Base-by-base conservation (phyloP, 768 basidiomycete genomes). In the Piloderma croceum region DNA sequence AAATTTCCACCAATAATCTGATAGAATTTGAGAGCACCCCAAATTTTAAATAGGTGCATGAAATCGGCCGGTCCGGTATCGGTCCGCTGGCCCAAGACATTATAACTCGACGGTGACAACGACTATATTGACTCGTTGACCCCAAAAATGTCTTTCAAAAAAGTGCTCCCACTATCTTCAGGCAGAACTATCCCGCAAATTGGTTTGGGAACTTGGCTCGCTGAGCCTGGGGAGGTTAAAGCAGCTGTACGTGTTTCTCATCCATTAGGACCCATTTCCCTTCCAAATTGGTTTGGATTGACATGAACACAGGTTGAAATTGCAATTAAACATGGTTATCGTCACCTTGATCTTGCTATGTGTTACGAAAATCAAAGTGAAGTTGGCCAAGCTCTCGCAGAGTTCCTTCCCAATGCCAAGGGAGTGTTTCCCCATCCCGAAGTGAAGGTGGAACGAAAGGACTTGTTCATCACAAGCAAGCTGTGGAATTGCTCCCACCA, bases 341-440 rank as follows among this genome's bases (percentile, higher is more conserved):
- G 86, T 36, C 90, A 93, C 61, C 76, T 93, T 48, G 90, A 93
- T 60, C 73, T 86, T 15, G 90, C 89, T 3, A 74, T 75, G 74
- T 68, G 85, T 34, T 91, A 91, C 62, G 56, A 68, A 46, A 92
- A 91, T 60, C 89, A 90, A 60, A 69, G 78, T 42, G 85, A 84
- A 61, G 77, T 87, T 40, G 82, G 85, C 4, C 68, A 70, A 3
- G 83, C 83, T 2, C 68, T 89, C 54, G 81, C 82, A 61, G 83
- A 83, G 55, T 75, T 90, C 54, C 78, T 88, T 44, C 80, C 80
- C 1, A 74, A 76, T 7, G 82, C 88, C 39, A n/a, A n/a, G n/a
- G n/a, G n/a, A n/a, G n/a, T n/a, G n/a, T n/a, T n/a, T n/a, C n/a
- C n/a, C n/a, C n/a, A n/a, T n/a, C n/a, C n/a, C n/a, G n/a, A n/a